Evolutionary conservation across 73 alveolate genomes (phyloP).

Genomic region (Blepharisma japonicum): DNA sequence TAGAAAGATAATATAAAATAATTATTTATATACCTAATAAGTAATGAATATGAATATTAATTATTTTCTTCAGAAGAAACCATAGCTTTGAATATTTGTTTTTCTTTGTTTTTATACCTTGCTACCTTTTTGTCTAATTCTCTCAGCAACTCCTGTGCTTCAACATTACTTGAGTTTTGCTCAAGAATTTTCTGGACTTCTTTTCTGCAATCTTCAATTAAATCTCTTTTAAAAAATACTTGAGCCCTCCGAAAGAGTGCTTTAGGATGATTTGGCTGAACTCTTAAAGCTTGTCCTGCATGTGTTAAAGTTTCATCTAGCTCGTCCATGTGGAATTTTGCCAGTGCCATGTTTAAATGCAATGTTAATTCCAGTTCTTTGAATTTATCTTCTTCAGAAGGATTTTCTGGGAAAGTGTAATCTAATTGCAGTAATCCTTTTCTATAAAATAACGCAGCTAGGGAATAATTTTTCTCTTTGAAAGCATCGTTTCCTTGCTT

Average conservation of each 20-base stretch:
- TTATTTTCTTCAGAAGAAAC: neutral
- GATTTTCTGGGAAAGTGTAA: slow-evolving; percentile 54
- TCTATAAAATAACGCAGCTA: slow-evolving; percentile 29
- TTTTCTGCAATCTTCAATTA: slow-evolving; percentile 31
- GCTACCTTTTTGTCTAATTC: neutral
- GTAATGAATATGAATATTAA: too few species aligned
- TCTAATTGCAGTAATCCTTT: slow-evolving; percentile 53
- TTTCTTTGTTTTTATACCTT: neutral
- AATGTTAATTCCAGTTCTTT: slow-evolving; percentile 36
- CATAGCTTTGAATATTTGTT: slow-evolving; percentile 18
- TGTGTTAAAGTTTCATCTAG: slow-evolving; percentile 44
- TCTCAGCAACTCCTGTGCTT: neutral
- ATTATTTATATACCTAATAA: too few species aligned
- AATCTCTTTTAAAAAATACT: slow-evolving; percentile 33
- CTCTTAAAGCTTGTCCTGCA: slow-evolving; percentile 43
- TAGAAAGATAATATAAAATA: too few species aligned
- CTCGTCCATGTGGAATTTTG: slow-evolving; percentile 35
- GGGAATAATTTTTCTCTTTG: slow-evolving; percentile 39
- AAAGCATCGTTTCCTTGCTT: slow-evolving; percentile 49
- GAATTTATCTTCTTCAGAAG: slow-evolving; percentile 40
- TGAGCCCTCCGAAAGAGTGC: slow-evolving; percentile 52
- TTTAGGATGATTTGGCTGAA: slow-evolving; percentile 42
- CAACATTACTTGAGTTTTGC: neutral
- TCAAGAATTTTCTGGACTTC: neutral
- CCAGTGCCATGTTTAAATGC: slow-evolving; percentile 49